Evolutionary conservation across 768 basidiomycete species (phyloP), one percentile per base, ranked within the genome.

Genomic region (Lyophyllum atratum): DNA sequence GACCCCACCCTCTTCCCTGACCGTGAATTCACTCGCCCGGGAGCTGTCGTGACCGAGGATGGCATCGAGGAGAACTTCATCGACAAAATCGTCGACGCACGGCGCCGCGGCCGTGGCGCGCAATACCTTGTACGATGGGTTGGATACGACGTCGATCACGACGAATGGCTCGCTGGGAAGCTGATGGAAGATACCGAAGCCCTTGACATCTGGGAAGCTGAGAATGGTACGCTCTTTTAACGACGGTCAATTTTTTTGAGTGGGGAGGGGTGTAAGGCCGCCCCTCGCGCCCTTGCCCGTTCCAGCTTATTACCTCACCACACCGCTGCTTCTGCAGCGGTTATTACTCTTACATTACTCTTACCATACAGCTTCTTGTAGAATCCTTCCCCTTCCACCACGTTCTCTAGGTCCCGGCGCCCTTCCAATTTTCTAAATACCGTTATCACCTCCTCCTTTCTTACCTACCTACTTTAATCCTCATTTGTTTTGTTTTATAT

Each of bases 111-210:
- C 0, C 48, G 63, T 0, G 66, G 71, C 0, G 52, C 12, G 1
- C 65, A 69, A 58, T 76, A 70, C 55, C 59, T 72, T 0, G 69
- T 78, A 0, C 52, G 61, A 0, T 78, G 70, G 71, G 2, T 19
- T 0, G 72, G 72, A 1, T 70, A 67, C 34, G 64, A 65, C 0
- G 44, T 57, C 0, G 64, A 66, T 4, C 39, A 68, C 17, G 61
- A 74, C 47, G 17, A 39, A 3, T 77, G 71, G 73, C 50, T 74
- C 4, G 54, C 68, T 0, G 52, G 61, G 4, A 7, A 14, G 0
- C 58, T 67, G 34, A 49, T 74, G 0, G 37, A 64, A 9, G 61
- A 74, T 17, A 61, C 54, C 17, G 56, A 51, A 12, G 64, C 58
- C 0, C 43, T 70, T 7, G 62, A 68, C 43, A n/a, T 21, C 2